Evolutionary conservation across 1,284 basidiomycete genomes (phyloP).

Genomic region (Papiliotrema laurentii): DNA sequence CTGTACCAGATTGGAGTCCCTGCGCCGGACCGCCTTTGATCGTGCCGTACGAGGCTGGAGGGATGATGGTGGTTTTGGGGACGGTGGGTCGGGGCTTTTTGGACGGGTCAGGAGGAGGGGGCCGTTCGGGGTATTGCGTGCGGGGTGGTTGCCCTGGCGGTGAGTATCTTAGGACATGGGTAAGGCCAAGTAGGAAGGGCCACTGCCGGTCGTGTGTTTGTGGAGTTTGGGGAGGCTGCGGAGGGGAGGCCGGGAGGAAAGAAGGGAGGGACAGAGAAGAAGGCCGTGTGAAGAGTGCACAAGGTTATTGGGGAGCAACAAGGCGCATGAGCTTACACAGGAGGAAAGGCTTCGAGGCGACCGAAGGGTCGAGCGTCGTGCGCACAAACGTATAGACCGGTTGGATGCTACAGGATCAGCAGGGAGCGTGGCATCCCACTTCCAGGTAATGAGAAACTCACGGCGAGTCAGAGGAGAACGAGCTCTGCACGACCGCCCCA

Average conservation of each 20-base stretch:
- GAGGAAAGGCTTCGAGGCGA: conserved; percentile 31
- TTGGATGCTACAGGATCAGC: conserved; percentile 33
- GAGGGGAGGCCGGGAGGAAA: too few species aligned
- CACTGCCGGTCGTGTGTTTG: too few species aligned
- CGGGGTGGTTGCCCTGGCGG: conserved; percentile 42
- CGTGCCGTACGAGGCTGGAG: conserved; percentile 34
- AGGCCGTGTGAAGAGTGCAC: not conserved
- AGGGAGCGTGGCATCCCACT: not conserved
- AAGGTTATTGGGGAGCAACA: not conserved
- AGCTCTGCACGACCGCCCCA: conserved; percentile 43
- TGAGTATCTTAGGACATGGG: too few species aligned
- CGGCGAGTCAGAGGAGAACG: conserved; percentile 40
- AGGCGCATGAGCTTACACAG: conserved; percentile 29
- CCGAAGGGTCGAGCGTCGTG: conserved; percentile 25
- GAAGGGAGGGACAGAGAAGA: too few species aligned
- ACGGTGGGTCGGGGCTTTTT: conserved; percentile 10
- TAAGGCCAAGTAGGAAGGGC: too few species aligned
- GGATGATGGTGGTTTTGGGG: conserved; percentile 24
- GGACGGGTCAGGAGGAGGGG: conserved; percentile 21
- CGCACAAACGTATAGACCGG: conserved; percentile 47
- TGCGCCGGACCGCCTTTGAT: conserved; percentile 20
- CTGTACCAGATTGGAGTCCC: conserved; percentile 34
- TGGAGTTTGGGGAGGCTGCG: too few species aligned
- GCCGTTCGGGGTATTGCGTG: conserved; percentile 40
- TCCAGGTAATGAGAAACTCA: conserved; percentile 12